These are phyloP conservation scores for Pseudogymnoascus sp. DNA, from an alignment of 2,329 filamentous ascomycete species.

Conservation along the genomic window DNA sequence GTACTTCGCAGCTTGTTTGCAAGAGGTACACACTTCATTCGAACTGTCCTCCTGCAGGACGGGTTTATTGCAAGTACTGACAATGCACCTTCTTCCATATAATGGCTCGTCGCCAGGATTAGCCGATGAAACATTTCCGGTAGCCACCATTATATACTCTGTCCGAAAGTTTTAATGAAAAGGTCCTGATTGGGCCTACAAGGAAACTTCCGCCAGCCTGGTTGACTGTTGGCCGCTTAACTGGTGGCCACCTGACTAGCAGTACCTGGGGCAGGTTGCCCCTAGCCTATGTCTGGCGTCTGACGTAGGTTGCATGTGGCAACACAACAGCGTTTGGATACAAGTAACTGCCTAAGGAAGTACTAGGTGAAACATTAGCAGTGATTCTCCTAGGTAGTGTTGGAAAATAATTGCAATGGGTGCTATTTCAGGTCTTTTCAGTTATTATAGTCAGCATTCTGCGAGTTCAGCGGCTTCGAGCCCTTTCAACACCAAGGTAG, in stretches of 20 bases:
- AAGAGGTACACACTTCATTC: background rate
- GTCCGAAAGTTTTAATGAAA: background rate
- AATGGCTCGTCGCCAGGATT: background rate
- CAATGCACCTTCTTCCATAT: background rate
- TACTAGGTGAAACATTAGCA: background rate
- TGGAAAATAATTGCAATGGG: background rate
- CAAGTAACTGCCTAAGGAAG: no score
- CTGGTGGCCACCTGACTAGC: background rate
- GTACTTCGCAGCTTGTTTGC: background rate
- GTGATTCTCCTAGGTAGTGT: background rate
- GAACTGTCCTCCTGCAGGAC: background rate
- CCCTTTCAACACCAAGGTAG: slow-evolving; percentile 13
- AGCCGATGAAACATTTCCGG: background rate
- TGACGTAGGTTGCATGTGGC: background rate
- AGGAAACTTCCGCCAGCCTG: background rate
- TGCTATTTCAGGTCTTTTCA: slow-evolving; percentile 70
- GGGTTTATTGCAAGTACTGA: background rate
- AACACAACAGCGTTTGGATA: background rate
- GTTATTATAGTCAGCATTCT: slow-evolving; percentile 45
- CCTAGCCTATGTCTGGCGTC: background rate
- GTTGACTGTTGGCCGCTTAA: background rate
- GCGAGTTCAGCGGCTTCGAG: slow-evolving; percentile 31
- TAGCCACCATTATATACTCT: background rate
- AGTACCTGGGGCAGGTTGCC: background rate
- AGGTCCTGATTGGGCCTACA: background rate